These are phyloP conservation scores for Ogataea pignaliae DNA, from an alignment of 805 yeast genomes.

Conservation along the genomic window DNA sequence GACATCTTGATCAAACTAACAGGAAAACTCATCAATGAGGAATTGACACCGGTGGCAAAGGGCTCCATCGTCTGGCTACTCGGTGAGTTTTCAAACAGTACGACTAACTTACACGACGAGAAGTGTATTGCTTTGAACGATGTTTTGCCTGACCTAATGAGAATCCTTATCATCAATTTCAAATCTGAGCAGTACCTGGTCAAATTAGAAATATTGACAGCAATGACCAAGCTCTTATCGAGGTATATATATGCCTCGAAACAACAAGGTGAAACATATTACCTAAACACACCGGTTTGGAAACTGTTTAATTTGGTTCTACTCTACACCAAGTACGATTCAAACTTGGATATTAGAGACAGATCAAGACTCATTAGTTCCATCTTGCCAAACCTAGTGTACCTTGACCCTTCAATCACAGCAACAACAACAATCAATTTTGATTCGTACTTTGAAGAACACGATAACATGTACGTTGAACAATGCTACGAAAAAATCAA, in stretches of 20 bases:
- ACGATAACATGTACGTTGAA: conserved; percentile 5
- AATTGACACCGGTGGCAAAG: conserved; percentile 43
- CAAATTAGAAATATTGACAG: conserved; percentile 63
- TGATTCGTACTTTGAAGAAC: conserved; percentile 12
- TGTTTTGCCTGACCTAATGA: conserved; percentile 72
- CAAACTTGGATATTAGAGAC: conserved; percentile 74
- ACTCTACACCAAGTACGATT: conserved; percentile 68
- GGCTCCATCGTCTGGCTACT: conserved; percentile 88
- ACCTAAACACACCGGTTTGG: conserved; percentile 34
- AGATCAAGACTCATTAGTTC: conserved; percentile 71
- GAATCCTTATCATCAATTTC: conserved; percentile 52
- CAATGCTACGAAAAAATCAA: conserved; percentile 18
- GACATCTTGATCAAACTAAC: conserved; percentile 50
- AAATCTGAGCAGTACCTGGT: conserved; percentile 52
- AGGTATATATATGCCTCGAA: conserved; percentile 44
- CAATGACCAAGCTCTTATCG: conserved; percentile 70
- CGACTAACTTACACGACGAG: conserved; percentile 6
- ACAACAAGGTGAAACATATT: conserved; percentile 24
- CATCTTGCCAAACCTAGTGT: conserved; percentile 42
- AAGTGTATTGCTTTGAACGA: conserved; percentile 21
- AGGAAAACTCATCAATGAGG: conserved; percentile 21
- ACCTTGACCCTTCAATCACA: conserved; percentile 28
- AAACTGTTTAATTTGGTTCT: conserved; percentile 59
- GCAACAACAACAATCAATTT: conserved; percentile 16
- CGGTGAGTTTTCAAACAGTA: conserved; percentile 62